Conservation (phyloP, 2,329 filamentous ascomycete genomes). For the Sporothrix phasma region DNA sequence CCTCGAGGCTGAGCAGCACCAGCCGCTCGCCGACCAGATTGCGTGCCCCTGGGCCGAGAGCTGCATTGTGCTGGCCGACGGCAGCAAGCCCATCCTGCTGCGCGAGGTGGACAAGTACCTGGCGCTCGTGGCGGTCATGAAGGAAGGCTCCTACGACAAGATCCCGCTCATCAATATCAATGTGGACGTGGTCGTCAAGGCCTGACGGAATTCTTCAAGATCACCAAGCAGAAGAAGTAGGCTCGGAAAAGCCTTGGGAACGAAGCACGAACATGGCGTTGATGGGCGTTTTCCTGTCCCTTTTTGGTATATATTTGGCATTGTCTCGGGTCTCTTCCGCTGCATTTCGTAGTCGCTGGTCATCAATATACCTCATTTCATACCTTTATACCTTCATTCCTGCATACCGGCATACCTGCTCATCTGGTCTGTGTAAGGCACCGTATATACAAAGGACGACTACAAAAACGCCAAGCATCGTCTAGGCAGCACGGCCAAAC, state of each 20-base stretch:
- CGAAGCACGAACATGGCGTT: background rate
- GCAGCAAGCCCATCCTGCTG: slow-evolving; percentile 54
- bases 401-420: too few relatives aligned
- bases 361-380: slow-evolving; percentile 1
- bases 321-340: background rate
- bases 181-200: slow-evolving; percentile 70
- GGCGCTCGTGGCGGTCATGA: slow-evolving; percentile 77
- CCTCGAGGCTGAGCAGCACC: slow-evolving; percentile 51
- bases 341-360: background rate
- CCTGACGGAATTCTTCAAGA: slow-evolving; percentile 67
- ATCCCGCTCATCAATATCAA: slow-evolving; percentile 83
- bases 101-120: slow-evolving; percentile 65
- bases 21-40: slow-evolving; percentile 54
- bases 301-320: background rate
- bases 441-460: background rate
- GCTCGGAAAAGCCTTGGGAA: background rate
- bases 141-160: slow-evolving; percentile 72
- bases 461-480: too few relatives aligned
- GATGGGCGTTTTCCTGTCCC: background rate
- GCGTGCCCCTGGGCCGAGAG: slow-evolving; percentile 58
- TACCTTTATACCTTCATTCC: too few relatives aligned
- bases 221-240: slow-evolving; percentile 46
- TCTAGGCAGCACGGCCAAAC: background rate
- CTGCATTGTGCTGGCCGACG: slow-evolving; percentile 56
- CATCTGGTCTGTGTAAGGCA: too few relatives aligned